These are phyloP conservation scores for Calonectria leucothoes DNA, from an alignment of 2,329 filamentous ascomycete genomes.

Conservation along the genomic window DNA sequence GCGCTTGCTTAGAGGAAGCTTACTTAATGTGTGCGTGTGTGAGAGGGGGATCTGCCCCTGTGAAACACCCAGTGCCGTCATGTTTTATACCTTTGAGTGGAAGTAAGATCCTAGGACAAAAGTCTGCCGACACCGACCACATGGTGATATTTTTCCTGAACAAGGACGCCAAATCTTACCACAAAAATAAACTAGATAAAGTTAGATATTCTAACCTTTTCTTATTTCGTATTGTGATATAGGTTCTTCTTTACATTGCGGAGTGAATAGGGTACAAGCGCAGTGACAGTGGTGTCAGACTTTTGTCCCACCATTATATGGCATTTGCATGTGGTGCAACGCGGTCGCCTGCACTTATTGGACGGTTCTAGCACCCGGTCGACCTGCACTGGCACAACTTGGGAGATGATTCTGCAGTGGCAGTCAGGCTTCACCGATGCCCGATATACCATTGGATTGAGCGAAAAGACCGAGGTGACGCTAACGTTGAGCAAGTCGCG, in stretches of 20 bases:
- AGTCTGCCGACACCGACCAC: too few relatives aligned
- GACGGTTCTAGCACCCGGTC: not conserved
- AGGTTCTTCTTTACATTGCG: too few relatives aligned
- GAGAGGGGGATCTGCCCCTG: not conserved
- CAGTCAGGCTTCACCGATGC: not conserved
- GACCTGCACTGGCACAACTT: not conserved
- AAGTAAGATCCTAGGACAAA: too few relatives aligned
- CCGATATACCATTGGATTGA: not conserved
- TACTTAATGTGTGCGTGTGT: not conserved
- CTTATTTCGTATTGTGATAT: too few relatives aligned
- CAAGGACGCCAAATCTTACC: too few relatives aligned
- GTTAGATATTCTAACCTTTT: too few relatives aligned
- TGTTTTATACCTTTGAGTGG: not conserved
- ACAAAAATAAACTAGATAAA: too few relatives aligned
- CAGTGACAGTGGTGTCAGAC: too few relatives aligned
- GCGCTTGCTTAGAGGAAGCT: conserved; percentile 32
- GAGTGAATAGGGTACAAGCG: too few relatives aligned
- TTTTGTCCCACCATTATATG: too few relatives aligned
- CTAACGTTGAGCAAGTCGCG: conserved; percentile 6
- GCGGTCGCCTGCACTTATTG: not conserved
- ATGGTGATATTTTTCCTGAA: too few relatives aligned
- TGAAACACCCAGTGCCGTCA: conserved; percentile 9
- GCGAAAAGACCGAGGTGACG: not conserved
- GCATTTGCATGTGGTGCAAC: not conserved
- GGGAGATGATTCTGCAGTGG: not conserved